Conservation (phyloP, 768 basidiomycete species). For the Suillus occidentalis region DNA sequence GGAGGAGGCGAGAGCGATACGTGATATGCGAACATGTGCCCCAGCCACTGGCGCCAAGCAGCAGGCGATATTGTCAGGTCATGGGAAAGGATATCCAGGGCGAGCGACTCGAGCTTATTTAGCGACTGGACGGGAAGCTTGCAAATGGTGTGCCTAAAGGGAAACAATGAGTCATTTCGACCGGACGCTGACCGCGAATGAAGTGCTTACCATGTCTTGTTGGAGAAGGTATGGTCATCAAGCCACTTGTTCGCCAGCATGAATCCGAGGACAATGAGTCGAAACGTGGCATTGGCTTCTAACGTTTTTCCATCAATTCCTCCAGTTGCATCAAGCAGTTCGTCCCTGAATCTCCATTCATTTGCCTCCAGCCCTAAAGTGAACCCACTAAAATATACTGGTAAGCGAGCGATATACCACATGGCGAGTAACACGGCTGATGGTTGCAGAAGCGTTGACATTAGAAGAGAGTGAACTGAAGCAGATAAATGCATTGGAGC, state of each 20-base stretch:
- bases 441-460: constrained; percentile 80
- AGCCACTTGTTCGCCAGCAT: constrained; percentile 90
- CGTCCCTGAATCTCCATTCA: constrained; percentile 62
- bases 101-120: constrained; percentile 70
- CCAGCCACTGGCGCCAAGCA: constrained; percentile 74
- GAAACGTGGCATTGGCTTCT: constrained; percentile 67
- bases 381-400: constrained; percentile 61
- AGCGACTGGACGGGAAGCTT: constrained; percentile 68
- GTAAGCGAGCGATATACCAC: constrained; percentile 81
- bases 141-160: constrained; percentile 74
- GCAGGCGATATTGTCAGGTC: constrained; percentile 65
- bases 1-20: constrained; percentile 56
- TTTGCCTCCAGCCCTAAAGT: constrained; percentile 53
- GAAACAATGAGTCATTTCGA: constrained; percentile 7
- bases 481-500: constrained; percentile 48
- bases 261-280: constrained; percentile 74
- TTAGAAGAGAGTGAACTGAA: constrained; percentile 68
- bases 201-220: constrained; percentile 75
- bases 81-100: constrained; percentile 68
- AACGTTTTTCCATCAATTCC: constrained; percentile 44
- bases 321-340: constrained; percentile 51
- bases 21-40: constrained; percentile 65
- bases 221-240: constrained; percentile 86
- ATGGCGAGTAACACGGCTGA: constrained; percentile 76
- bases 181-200: neutral